Percentiles rank a stretch among this genome's conserved stretches.
Evolutionary conservation across 2,329 filamentous ascomycete genomes (phyloP).

Genomic region (Cercospora sp.): DNA sequence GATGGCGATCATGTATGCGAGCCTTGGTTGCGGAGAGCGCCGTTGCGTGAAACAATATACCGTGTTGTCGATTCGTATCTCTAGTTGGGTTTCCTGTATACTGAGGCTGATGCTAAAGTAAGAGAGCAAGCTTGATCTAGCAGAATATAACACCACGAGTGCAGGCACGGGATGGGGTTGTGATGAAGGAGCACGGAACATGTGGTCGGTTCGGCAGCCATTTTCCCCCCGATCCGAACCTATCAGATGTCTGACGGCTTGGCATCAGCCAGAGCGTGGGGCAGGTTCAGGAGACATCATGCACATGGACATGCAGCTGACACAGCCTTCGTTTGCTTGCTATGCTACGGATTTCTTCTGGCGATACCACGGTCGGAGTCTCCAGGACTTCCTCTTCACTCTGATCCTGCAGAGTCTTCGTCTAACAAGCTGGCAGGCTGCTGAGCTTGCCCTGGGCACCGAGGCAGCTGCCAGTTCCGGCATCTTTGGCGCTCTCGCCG

Average conservation of each 20-base stretch:
- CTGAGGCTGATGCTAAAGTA: neutral
- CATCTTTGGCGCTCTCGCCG: conserved; percentile 14
- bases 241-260: neutral
- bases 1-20: neutral
- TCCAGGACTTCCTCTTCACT: neutral
- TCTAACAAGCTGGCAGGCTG: conserved; percentile 19
- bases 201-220: neutral
- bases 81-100: neutral
- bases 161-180: neutral
- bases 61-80: neutral
- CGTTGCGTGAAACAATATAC: neutral
- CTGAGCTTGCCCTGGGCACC: conserved; percentile 18
- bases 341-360: neutral
- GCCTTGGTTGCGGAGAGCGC: neutral
- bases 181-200: neutral
- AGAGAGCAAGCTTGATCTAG: no score
- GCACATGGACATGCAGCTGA: neutral
- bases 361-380: neutral
- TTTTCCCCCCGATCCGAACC: neutral
- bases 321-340: neutral
- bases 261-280: neutral
- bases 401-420: neutral
- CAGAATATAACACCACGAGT: neutral
- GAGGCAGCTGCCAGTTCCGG: conserved; percentile 17
- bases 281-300: neutral